Percentiles rank a stretch among this genome's conserved stretches.
These are phyloP conservation scores for Fusarium bulbicola DNA, from an alignment of 2,329 filamentous ascomycete species.

Conservation along the genomic window DNA sequence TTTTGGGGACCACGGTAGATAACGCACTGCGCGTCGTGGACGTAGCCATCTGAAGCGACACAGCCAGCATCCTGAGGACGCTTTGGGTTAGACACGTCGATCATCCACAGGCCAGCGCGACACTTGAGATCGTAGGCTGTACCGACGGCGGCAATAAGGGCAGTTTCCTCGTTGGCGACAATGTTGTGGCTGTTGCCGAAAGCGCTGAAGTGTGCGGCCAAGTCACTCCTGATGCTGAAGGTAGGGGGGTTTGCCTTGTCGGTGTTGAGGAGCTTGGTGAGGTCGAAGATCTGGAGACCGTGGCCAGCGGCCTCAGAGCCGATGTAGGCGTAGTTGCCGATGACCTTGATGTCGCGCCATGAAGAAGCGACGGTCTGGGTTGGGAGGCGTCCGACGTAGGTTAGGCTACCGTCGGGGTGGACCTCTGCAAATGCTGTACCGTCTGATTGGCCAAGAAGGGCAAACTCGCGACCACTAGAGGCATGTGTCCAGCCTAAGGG, in stretches of 20 bases:
- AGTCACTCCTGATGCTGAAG: background rate
- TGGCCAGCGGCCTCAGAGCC: constrained; percentile 57
- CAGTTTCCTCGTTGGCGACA: background rate
- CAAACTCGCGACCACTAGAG: constrained; percentile 3
- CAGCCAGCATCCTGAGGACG: constrained; percentile 5
- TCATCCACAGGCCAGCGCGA: constrained; percentile 9
- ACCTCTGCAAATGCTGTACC: constrained; percentile 5
- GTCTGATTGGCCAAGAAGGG: constrained; percentile 4
- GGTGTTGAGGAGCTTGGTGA: constrained; percentile 59
- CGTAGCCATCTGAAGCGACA: background rate
- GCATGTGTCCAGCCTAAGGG: constrained; percentile 1
- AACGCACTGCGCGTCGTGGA: constrained; percentile 8
- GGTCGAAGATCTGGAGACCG: constrained; percentile 71
- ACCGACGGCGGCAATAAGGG: background rate
- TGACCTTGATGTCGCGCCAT: constrained; percentile 55
- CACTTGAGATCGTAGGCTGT: constrained; percentile 1
- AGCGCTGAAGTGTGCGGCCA: background rate
- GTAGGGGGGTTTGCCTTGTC: background rate
- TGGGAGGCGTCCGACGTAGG: constrained; percentile 47
- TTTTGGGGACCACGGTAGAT: constrained; percentile 5
- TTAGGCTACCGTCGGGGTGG: background rate
- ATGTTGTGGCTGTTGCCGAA: constrained; percentile 15
- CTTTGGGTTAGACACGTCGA: background rate
- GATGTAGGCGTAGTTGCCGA: constrained; percentile 48
- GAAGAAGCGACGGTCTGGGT: constrained; percentile 48